phyloP scores from a whole-genome alignment of 345 rosid species.

The Microthlaspi erraticum region DNA sequence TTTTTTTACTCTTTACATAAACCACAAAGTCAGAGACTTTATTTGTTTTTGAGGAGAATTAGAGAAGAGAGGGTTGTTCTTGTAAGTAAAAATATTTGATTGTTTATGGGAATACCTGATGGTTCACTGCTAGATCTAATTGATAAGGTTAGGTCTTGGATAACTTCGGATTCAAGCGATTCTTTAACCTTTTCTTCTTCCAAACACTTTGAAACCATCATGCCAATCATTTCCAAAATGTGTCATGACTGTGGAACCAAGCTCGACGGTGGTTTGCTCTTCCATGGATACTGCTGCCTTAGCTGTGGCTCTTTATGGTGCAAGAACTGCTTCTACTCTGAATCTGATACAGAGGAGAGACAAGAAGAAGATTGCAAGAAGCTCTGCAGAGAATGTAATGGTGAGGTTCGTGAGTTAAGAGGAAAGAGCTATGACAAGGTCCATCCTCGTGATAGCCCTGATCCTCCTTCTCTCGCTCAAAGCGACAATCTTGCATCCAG shows the following conservation, averaged over 20 bases:
- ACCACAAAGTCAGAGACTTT: slow-evolving; percentile 38
- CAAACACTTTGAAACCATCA: slow-evolving; percentile 50
- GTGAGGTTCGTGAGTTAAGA: slow-evolving; percentile 48
- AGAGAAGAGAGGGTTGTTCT: slow-evolving; percentile 35
- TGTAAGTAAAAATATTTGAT: slow-evolving; percentile 40
- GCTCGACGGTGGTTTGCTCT: slow-evolving; percentile 32
- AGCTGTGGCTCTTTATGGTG: slow-evolving; percentile 71
- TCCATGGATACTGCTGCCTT: slow-evolving; percentile 58
- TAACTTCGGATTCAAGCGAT: slow-evolving; percentile 68
- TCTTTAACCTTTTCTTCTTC: slow-evolving; percentile 42
- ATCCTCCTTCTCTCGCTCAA: slow-evolving; percentile 53
- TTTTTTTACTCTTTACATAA: slow-evolving; percentile 21
- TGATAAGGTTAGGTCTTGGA: slow-evolving; percentile 74
- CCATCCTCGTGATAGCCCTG: slow-evolving; percentile 79
- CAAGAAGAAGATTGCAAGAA: slow-evolving; percentile 43
- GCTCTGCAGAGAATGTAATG: slow-evolving; percentile 69
- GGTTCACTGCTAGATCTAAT: slow-evolving; percentile 71
- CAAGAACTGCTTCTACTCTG: slow-evolving; percentile 47
- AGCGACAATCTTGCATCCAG: slow-evolving; percentile 51
- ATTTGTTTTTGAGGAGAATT: slow-evolving; percentile 28
- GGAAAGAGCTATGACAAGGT: slow-evolving; percentile 71
- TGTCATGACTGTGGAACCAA: slow-evolving; percentile 58
- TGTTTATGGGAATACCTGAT: slow-evolving; percentile 80
- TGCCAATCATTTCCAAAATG: slow-evolving; percentile 55
- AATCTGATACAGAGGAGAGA: slow-evolving; percentile 16